A percentile compares a stretch with the other conserved stretches of the same genome.
Evolutionary conservation across 1,139 yeast genomes (phyloP).

Genomic region (Pichia terricola): DNA sequence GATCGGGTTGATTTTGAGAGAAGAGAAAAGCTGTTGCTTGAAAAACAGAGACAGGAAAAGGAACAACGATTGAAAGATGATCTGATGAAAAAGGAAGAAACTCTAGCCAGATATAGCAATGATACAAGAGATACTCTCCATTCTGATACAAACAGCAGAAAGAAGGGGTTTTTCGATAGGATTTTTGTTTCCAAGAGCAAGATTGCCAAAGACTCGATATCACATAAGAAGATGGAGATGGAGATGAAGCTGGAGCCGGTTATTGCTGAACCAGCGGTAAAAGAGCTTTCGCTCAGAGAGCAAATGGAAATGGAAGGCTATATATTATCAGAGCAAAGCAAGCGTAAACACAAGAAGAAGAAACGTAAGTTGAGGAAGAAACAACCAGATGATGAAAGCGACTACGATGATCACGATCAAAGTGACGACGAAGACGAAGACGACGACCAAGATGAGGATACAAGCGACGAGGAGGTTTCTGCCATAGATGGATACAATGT

Average conservation of each 20-base stretch:
- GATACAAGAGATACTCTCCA: neutral
- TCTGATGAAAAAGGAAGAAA: conserved; percentile 6
- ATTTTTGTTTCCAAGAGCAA: conserved; percentile 14
- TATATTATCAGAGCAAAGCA: neutral
- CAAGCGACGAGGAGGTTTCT: neutral
- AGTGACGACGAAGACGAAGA: neutral
- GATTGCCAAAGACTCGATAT: conserved; percentile 15
- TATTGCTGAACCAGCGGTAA: neutral
- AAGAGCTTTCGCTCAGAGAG: conserved; percentile 6
- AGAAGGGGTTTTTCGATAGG: conserved; percentile 9
- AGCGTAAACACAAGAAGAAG: neutral
- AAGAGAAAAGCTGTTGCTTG: conserved; percentile 1
- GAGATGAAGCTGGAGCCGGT: neutral
- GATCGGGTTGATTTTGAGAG: conserved; percentile 8
- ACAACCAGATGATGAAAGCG: conserved; percentile 1
- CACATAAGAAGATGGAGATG: conserved; percentile 4
- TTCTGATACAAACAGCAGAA: neutral
- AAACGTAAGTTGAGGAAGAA: neutral
- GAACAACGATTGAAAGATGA: conserved; percentile 9
- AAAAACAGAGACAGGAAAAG: conserved; percentile 9
- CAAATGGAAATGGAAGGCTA: conserved; percentile 9
- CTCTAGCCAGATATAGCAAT: conserved; percentile 7
- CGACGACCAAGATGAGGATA: neutral
- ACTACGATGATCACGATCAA: conserved; percentile 4
- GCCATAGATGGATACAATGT: conserved; percentile 2